Evolutionary conservation across 768 basidiomycete species (phyloP), one percentile per base, ranked within the genome.

Genomic region (Mrakia frigida): DNA sequence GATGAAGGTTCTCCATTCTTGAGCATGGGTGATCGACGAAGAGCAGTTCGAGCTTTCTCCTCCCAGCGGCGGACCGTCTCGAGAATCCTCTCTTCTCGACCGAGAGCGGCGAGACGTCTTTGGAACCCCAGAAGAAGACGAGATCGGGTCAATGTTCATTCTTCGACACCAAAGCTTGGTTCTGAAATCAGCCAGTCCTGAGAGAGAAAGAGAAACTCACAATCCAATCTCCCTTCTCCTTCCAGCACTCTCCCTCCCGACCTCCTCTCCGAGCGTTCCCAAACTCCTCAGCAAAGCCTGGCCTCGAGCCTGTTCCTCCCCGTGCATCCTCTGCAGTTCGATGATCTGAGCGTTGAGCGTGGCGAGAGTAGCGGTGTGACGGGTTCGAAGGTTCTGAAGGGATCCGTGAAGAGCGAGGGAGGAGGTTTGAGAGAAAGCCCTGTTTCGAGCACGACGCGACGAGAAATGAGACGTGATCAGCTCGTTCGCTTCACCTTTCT

Each of bases 341-440:
- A 86, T 84, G 21, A 88, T 81, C 77, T 89, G 87, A 2, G 86
- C 80, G 28, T 88, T 84, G 2, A 91, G 83, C 0, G 90, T 90
- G 6, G 86, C 80, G 0, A 88, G 80, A 0, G 90, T 90, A 0
- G 90, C 87, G 3, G 86, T 83, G 80, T 92, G 89, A 4, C 92
- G 87, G 0, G 86, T 81, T 73, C 88, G 88, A 68, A 91, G 85
- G 2, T 87, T 83, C 7, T 84, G 84, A 60, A 93, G 85, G 18
- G 91, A 87, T 5, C 84, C 80, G 79, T 91, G 90, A 0, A 93
- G 87, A 1, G 86, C 81, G 74, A 91, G 86, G 6, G 90, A 90
- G 10, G 90, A 88, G 2, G 87, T 85, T 81, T 94, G 92, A 2
- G 92, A 92, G 83, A 93, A 94, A 82, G 89, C 90, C 92, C 92